Conservation (phyloP, 306 rosid species). For the Vachellia pachyceras region DNA sequence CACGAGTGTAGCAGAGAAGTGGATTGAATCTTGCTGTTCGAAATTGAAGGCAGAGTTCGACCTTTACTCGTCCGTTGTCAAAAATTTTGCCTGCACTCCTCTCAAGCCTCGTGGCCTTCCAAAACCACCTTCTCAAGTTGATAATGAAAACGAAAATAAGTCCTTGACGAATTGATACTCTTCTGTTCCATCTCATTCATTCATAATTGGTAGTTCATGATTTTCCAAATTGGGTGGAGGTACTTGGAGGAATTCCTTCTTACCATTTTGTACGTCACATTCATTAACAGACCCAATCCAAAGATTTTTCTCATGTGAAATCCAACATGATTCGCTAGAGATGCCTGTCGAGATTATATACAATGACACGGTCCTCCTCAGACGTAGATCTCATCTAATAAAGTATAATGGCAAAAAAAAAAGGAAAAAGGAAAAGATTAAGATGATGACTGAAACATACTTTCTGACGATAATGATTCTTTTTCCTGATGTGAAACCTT, state of each 20-base stretch:
- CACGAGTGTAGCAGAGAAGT: slow-evolving; percentile 91
- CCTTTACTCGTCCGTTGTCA: slow-evolving; percentile 72
- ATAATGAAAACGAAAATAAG: slow-evolving; percentile 54
- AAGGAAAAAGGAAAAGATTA: no score
- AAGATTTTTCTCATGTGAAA: not conserved
- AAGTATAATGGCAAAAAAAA: no score
- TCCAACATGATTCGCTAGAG: not conserved
- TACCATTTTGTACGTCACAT: not conserved
- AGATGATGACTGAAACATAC: no score
- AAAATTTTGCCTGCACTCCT: slow-evolving; percentile 61
- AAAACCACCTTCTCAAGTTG: slow-evolving; percentile 50
- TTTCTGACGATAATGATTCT: no score
- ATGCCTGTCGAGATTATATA: not conserved
- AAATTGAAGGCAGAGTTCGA: slow-evolving; percentile 88
- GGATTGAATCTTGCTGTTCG: slow-evolving; percentile 86
- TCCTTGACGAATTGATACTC: slow-evolving; percentile 53
- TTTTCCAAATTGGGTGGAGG: slow-evolving; percentile 12
- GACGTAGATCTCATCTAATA: no score
- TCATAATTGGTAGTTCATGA: slow-evolving; percentile 16
- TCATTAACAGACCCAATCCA: not conserved
- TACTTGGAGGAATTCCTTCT: not conserved
- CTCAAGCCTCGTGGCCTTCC: slow-evolving; percentile 43
- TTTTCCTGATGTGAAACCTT: no score
- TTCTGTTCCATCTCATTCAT: not conserved
- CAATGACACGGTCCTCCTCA: no score